Base-by-base conservation (phyloP, 2,329 filamentous ascomycete genomes). In the Moelleriella libera region DNA sequence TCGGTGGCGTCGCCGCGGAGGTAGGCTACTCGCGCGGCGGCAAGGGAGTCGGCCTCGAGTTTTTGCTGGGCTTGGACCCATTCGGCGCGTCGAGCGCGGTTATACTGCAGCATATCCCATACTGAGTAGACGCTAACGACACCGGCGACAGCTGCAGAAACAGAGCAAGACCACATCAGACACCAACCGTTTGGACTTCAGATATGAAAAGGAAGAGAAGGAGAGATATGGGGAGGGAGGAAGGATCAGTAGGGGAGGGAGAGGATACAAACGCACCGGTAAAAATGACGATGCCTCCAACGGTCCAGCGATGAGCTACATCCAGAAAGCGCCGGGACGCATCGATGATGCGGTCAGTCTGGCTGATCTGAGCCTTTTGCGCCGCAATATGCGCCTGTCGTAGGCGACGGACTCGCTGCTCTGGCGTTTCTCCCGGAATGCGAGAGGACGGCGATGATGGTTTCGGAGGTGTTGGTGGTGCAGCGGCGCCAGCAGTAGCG, bases 311-410 rank as follows among this genome's bases (percentile, higher is more conserved):
- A 58, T 80, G 76, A 48, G 74, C 74, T 41, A 70, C 69, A 55
- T 80, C 75, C 49, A 79, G 68, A 54, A 75, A 64, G 32, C 67
- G 63, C 52, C 76, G 62, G 48, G 72, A 69, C 32, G 54, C 59
- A 49, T 68, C 67, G 46, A 79, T 63, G 41, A 77, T 47, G 47
- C 63, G 65, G 59, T 80, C 76, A 48, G 75, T 62, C 50, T 60
- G 63, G 52, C 75, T 79, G 44, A 76, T 61, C 57, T 73, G 66
- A 28, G 79, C 75, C 55, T 74, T 70, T 63, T 77, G 76, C 43
- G 81, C 79, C n/a, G 78, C 78, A 49, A 79, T 70, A 60, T 83
- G 80, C 51, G 82, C 80, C 43, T 80, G 79, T 47, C 83, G 73
- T 57, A 87, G 67, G 50, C 83, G 73, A 53, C 78, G 74, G 37